Base-by-base conservation (phyloP, 352 stramenopile genomes). In the Blastocystis sp. region DNA sequence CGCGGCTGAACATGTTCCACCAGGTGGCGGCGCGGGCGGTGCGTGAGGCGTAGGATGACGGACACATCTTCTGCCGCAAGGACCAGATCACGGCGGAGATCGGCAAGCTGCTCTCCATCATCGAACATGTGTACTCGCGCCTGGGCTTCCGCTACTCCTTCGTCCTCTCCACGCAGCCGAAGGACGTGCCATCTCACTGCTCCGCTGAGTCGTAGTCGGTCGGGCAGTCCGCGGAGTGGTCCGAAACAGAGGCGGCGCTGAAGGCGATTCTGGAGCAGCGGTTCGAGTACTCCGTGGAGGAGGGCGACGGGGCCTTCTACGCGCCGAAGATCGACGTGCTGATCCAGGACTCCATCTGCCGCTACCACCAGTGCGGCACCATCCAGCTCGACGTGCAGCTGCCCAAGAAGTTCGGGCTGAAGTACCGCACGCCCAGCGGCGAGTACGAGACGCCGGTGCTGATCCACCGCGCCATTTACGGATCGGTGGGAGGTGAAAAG, bases 371-470 rank as follows among this genome's bases (percentile, higher is more conserved):
- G 91, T 98, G 96, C 91, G 96, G 95, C 43, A 99, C 96, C 19
- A 93, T 98, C 40, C 96, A 99, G 90, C 92, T 99, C 45, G 96
- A 99, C 90, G 98, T 99, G 90, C 95, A 98, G 92, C 91, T 98
- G 70, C 96, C 96, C 24, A 98, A 98, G 90, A 93, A 95, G 40
- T 99, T 99, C 90, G 95, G 98, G 90, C 93, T 99, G 62, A 94
- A 94, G 89, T 97, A 95, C 90, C 91, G 91, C 62, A 95, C 89
- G 90, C 74, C 42, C 28, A 48, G 21, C 17, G 48, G 28, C 65
- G 78, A 87, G 45, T 90, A 91, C 24, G 68, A 88, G 48, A 88
- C 64, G 42, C 95, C 95, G 11, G 95, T 99, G 54, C 98, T 99
- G 89, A 93, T 99, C 61, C 96, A 99, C 90, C 92, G 78, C 17